Conservation (phyloP, 2,329 filamentous ascomycete species). For the Apiospora aurea region DNA sequence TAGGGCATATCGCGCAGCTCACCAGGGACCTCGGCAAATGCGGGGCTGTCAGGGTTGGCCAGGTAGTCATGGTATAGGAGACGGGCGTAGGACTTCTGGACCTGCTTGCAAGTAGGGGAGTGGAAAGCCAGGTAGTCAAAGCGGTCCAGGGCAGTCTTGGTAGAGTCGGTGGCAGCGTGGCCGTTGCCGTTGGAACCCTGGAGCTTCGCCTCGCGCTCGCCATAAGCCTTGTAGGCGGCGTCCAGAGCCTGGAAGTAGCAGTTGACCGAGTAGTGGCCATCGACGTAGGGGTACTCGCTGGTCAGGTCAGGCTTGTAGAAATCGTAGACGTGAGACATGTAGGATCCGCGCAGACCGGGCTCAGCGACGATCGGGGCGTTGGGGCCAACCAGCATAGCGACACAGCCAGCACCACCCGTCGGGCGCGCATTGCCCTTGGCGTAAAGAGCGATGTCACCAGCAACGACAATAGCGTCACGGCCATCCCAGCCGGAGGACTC, state of each 20-base stretch:
- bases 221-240: conserved; percentile 82
- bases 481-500: conserved; percentile 90
- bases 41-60: conserved; percentile 68
- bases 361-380: conserved; percentile 79
- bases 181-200: conserved; percentile 57
- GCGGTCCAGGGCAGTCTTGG: conserved; percentile 74
- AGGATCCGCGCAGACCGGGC: conserved; percentile 79
- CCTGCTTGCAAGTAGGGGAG: conserved; percentile 85
- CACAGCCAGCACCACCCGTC: conserved; percentile 80
- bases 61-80: conserved; percentile 89
- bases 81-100: conserved; percentile 84
- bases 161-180: conserved; percentile 44
- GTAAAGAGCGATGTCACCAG: conserved; percentile 85
- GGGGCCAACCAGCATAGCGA: conserved; percentile 81
- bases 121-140: conserved; percentile 89
- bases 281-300: conserved; percentile 86
- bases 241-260: conserved; percentile 86
- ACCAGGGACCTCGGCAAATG: conserved; percentile 76
- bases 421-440: conserved; percentile 84
- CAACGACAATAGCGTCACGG: conserved; percentile 79
- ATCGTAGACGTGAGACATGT: conserved; percentile 86
- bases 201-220: conserved; percentile 71
- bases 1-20: conserved; percentile 83
- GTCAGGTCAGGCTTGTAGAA: conserved; percentile 91
- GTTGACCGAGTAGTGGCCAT: conserved; percentile 82